Evolutionary conservation across 2,329 filamentous ascomycete species (phyloP), one percentile per base, ranked within the genome.

Genomic region (Venturia effusa): DNA sequence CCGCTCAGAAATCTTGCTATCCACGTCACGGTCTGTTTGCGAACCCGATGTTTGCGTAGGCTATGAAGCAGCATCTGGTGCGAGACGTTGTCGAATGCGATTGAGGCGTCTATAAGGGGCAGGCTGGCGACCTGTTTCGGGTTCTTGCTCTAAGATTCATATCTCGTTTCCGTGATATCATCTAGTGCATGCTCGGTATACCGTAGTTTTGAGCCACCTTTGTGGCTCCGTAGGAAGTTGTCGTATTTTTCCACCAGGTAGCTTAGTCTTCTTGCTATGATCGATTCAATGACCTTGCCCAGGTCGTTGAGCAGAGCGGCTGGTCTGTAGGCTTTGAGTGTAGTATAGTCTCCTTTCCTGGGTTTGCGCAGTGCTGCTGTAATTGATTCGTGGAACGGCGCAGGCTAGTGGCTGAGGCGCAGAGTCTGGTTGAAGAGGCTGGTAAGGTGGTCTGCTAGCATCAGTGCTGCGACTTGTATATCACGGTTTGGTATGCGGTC

Each of bases 41-140:
- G 7, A 6, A 62, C 32, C 17, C 24, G 15, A 7, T 10, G 8
- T 17, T 43, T 27, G 13, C 37, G 34, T 37, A 71, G 64, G 27
- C 70, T 69, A 43, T 72, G 66, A 8, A 71, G 66, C 22, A 72
- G 66, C 32, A 67, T 67, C 62, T 8, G 19, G 63, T 71, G 65
- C 19, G 64, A 70, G 3, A 73, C 68, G 57, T 69, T 69, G 54
- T 71, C 66, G 63, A 73, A 75, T 17, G 70, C 72, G 24, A 69
- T 67, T 1, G 68, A 70, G 27, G 74, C 66, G 66, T 75, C 68
- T 1, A 75, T 68, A 3, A 70, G 61, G 2, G 73, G 69, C n/a
- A 75, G 65, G 30, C 68, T 72, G n/a, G 67, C 70, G 4, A 74
- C 68, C 37, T 69, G 41, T 19, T 40, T 32, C 41, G 62, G 39